Evolutionary conservation across 257 asterid genomes (phyloP), one percentile per base, ranked within the genome.

Genomic region (Knoxia roxburghii): DNA sequence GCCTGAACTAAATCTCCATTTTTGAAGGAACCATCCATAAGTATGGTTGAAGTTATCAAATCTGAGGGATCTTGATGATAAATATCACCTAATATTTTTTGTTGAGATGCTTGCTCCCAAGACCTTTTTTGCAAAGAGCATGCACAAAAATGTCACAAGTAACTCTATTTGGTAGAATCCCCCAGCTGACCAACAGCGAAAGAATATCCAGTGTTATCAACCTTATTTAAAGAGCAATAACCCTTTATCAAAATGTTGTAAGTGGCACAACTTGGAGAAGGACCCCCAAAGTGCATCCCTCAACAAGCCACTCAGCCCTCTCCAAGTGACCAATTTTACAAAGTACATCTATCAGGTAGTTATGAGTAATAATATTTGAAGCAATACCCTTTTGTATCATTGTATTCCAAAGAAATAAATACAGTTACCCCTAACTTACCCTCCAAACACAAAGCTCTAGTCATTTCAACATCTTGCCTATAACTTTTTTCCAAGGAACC

Each of bases 71-170:
- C 77, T 60, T 77, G 77, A 20, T 72, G 81, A 59, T 53, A 46
- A 46, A 56, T 64, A 54, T 83, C 89, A 61, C 73, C 82, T 77
- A 93, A 69, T 71, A 90, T 79, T 65, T 76, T 67, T 75, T n/a
- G n/a, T 77, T 79, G 9, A 93, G 82, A 74, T 88, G 83, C 79
- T 73, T 79, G 61, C 72, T 83, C 3, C 92, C 84, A n/a, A 84
- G 72, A 67, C 97, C 97, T 69, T 80, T 83, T 73, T 73, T 78
- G 75, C 91, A 83, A 82, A 87, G 91, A 48, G 90, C 94, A 67
- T 86, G 90, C 35, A 86, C 86, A 63, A 90, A 83, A 73, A 90
- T 93, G 77, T 88, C 88, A 73, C 91, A 90, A 12, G 96, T 86
- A 69, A 86, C 78, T 75, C 80, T 81, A 67, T 88, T 84, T 58